Evolutionary conservation across 495 filamentous ascomycete genomes (phyloP).

Genomic region (Letharia lupina): DNA sequence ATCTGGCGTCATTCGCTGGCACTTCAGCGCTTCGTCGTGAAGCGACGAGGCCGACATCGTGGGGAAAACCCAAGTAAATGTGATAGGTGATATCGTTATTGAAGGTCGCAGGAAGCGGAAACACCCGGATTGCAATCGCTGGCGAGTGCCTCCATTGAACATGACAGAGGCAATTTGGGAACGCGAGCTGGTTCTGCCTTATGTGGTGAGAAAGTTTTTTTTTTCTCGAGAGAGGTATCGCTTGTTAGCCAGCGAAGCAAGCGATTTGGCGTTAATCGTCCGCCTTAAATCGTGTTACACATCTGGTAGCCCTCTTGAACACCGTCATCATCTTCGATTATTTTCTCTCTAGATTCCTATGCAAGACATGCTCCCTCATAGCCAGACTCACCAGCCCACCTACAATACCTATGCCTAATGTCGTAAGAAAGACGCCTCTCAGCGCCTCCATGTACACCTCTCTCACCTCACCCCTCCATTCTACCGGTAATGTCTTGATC

Average conservation of each 20-base stretch:
- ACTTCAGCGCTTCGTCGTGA: too few relatives aligned
- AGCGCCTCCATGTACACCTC: constrained; percentile 70
- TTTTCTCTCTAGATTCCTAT: constrained; percentile 57
- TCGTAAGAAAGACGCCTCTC: constrained; percentile 62
- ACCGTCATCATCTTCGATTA: constrained; percentile 15
- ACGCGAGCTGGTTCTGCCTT: too few relatives aligned
- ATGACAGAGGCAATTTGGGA: too few relatives aligned
- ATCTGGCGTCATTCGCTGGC: too few relatives aligned
- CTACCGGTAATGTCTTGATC: constrained; percentile 56
- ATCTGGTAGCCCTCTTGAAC: neutral
- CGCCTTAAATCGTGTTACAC: neutral
- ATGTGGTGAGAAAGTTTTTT: neutral
- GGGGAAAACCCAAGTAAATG: too few relatives aligned
- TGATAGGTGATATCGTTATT: too few relatives aligned
- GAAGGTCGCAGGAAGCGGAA: too few relatives aligned
- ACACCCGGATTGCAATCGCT: too few relatives aligned
- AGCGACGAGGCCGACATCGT: too few relatives aligned
- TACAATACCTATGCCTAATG: constrained; percentile 51
- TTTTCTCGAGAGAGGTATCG: neutral
- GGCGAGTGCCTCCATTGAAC: too few relatives aligned
- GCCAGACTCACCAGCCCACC: constrained; percentile 52
- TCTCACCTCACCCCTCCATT: constrained; percentile 62
- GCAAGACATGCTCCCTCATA: constrained; percentile 73
- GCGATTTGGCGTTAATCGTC: neutral
- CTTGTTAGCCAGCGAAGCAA: neutral